phyloP scores from a whole-genome alignment of 106 monocot genomes.

The Dendrobium nobile region DNA sequence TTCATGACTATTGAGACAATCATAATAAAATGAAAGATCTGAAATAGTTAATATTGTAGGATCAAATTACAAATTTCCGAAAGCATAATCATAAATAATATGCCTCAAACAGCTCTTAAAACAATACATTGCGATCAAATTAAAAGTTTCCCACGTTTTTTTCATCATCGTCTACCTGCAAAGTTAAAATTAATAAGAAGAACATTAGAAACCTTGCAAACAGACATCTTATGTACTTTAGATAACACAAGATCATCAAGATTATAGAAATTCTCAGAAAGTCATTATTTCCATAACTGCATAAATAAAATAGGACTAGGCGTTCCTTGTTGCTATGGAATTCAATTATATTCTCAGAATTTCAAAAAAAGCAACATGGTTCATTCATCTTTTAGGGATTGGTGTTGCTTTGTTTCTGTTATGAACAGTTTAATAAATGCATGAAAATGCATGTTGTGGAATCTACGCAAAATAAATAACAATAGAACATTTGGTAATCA shows the following conservation, averaged over 20 bases:
- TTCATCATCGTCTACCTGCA: no score
- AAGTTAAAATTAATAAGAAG: no score
- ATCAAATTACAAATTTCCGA: no score
- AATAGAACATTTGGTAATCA: not conserved
- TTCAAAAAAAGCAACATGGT: not conserved
- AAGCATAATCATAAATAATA: no score
- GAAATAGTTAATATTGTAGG: no score
- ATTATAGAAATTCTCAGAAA: not conserved
- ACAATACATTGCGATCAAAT: no score
- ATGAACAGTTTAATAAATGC: not conserved
- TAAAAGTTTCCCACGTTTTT: no score
- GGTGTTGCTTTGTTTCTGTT: not conserved
- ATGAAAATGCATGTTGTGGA: not conserved
- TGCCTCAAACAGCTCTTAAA: no score
- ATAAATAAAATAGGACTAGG: not conserved
- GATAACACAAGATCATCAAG: not conserved
- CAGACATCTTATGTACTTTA: not conserved
- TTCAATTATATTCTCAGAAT: not conserved
- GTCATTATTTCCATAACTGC: not conserved
- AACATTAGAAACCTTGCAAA: not conserved
- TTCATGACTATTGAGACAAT: no score
- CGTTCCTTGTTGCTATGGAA: not conserved
- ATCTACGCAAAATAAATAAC: not conserved
- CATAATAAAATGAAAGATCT: no score
- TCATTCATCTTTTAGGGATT: not conserved